Evolutionary conservation across 2,329 filamentous ascomycete species (phyloP), one percentile per base, ranked within the genome.

Genomic region (Tolypocladium guangdongense): DNA sequence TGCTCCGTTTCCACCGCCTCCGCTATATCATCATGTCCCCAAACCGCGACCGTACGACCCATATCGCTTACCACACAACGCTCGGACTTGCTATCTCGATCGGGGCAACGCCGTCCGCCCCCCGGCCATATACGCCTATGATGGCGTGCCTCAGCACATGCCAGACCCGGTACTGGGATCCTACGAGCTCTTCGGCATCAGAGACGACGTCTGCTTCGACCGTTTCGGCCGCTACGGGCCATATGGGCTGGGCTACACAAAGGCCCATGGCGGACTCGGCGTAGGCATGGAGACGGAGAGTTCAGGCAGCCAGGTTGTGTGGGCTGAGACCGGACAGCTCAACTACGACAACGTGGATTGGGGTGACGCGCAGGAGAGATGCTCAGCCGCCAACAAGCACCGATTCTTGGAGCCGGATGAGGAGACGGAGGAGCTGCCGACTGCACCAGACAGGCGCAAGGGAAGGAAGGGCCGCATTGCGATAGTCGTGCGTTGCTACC

Each of bases 131-230:
- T 87, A 81, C 63, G 84, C 82, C 1, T 89, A 87, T 60, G 72
- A 77, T 2, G 87, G 88, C 10, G 73, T 93, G 7, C 83, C 87
- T 1, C 78, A 85, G 60, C 87, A 88, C 14, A 88, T 90, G 68
- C 88, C 90, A 0, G 83, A 90, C 50, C 82, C 88, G 3, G 79
- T 84, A 1, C 80, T 93, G 60, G 90, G 90, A 4, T 91, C 87
- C 0, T 85, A 93, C 64, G 76, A 82, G 16, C 66, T 90, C 47
- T 71, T 96, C 5, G 90, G 88, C 0, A 68, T 95, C 41, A 76
- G 84, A 24, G 79, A 90, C 56, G 86, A 93, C 61, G 75, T 95
- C 16, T 96, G 90, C 70, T 95, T 95, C 65, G 90, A 96, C 63
- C 81, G 90, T 7, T 95, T 90, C 64, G 88, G 89, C 20, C 81